Evolutionary conservation across 495 filamentous ascomycete genomes (phyloP), one percentile per base, ranked within the genome.

Genomic region (Aspergillus bertholletiae): DNA sequence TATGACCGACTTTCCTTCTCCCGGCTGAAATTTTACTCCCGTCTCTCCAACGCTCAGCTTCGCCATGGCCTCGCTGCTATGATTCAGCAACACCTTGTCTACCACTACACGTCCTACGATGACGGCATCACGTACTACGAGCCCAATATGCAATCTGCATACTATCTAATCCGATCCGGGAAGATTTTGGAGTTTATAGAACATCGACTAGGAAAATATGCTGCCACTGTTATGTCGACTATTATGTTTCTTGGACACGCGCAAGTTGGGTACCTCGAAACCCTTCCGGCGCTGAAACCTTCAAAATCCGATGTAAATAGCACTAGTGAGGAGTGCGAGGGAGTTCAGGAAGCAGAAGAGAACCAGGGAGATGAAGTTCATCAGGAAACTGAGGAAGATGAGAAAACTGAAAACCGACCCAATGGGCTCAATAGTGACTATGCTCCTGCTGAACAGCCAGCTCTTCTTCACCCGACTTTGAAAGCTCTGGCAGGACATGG

Each of bases 81-180:
- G 61, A 78, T 93, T 41, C 94, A 97, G 66, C 85, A 95, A 60
- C 89, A 92, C 56, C 80, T 99, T 17, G 80, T 96, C 11, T 87
- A 85, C 64, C 86, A 92, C 69, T 81, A 85, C 58, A 80, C 82
- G 52, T 83, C 89, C 35, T 60, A 74, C 35, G 80, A 86, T 49
- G 78, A 83, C 51, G 80, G 77, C 32, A 63, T 77, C 30, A 87
- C 89, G 22, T 82, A 84, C 63, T 97, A 97, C 72, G 88, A 95
- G 60, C 86, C 89, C 22, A 87, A 94, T 52, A 70, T 81, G 61
- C 73, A 81, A 45, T 77, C 86, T 23, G 85, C 89, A 46, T 97
- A 97, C 66, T 82, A 82, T 56, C 78, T 97, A 32, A 72, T 89
- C 17, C 87, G 93, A 24, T 80, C 82, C 18, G 92, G 90, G 7